A percentile compares a stretch with the other conserved stretches of the same genome.
Conservation (phyloP, 2,329 filamentous ascomycete genomes). For the Zarea fungicola region DNA sequence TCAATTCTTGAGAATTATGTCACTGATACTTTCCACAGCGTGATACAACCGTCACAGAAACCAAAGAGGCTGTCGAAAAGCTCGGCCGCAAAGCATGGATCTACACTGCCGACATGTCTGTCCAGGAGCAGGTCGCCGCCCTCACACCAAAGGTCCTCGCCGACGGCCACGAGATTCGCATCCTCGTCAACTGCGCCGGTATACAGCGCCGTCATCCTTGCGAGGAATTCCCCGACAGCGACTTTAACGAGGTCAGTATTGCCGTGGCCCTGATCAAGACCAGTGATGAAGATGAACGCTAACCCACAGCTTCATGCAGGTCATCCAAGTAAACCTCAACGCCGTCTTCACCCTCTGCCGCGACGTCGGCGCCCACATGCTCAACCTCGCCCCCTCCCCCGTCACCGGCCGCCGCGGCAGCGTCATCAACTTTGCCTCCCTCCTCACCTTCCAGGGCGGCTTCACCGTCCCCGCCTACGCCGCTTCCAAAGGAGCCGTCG, state of each 20-base stretch:
- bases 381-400: conserved; percentile 45
- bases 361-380: conserved; percentile 75
- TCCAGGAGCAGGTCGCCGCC: conserved; percentile 51
- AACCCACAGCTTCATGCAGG: conserved; percentile 28
- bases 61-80: conserved; percentile 56
- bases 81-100: conserved; percentile 63
- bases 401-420: conserved; percentile 55
- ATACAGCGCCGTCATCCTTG: conserved; percentile 76
- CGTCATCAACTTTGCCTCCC: conserved; percentile 80
- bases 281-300: too few species aligned
- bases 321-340: conserved; percentile 82
- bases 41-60: conserved; percentile 40
- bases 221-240: conserved; percentile 67
- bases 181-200: conserved; percentile 81
- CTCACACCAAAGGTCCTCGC: conserved; percentile 57
- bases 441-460: conserved; percentile 81
- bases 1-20: not conserved
- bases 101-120: conserved; percentile 66
- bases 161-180: conserved; percentile 62
- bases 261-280: too few species aligned
- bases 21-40: conserved; percentile 28
- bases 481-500: conserved; percentile 78
- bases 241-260: conserved; percentile 69
- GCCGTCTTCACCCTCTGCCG: conserved; percentile 74
- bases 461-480: conserved; percentile 86